Base-by-base conservation (phyloP, 2,329 filamentous ascomycete species). In the Drechslerella coelobrocha region DNA sequence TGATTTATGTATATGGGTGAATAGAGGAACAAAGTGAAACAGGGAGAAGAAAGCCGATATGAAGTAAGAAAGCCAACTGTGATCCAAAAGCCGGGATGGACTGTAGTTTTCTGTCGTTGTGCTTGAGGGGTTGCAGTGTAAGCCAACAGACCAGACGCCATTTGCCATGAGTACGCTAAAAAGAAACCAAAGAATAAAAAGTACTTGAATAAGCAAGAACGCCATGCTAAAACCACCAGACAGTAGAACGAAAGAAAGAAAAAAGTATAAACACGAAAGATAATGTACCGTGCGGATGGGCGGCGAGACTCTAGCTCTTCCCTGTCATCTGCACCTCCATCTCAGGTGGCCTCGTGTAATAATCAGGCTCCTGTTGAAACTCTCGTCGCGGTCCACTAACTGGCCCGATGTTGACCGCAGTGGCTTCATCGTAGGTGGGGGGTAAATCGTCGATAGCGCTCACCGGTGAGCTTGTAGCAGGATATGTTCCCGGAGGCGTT, bases 401-500 rank as follows among this genome's bases (percentile, higher is more conserved):
- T 0, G 75, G 75, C 12, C 60, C 74, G 37, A 76, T 72, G 59
- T 75, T 69, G 21, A 73, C 61, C 24, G 74, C 74, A 7, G 75
- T 73, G 1, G 75, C 73, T 72, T 76, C 75, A 52, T 76, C 75
- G 57, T 76, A 76, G 9, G 75, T 74, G 14, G 75, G 75, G 12
- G 74, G 75, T 2, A 73, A 71, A 24, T 65, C 54, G 19, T 51
- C 61, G n/a, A 72, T 14, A 9, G 51, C 61, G 43, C 60, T 59
- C 10, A 53, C 41, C 1, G 66, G 66, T 14, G 66, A 63, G 17
- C 51, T 56, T 39, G 56, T 59, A 17, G 59, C 51, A 19, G 60
- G 12, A 37, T 52, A 71, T 7, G 54, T 60, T 12, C 59, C 59
- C 0, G 66, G 66, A 10, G 53, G 53, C 12, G 57, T 62, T 17